Evolutionary conservation across 2,329 filamentous ascomycete genomes (phyloP), one percentile per base, ranked within the genome.

Genomic region (Aspergillus ochraceus): DNA sequence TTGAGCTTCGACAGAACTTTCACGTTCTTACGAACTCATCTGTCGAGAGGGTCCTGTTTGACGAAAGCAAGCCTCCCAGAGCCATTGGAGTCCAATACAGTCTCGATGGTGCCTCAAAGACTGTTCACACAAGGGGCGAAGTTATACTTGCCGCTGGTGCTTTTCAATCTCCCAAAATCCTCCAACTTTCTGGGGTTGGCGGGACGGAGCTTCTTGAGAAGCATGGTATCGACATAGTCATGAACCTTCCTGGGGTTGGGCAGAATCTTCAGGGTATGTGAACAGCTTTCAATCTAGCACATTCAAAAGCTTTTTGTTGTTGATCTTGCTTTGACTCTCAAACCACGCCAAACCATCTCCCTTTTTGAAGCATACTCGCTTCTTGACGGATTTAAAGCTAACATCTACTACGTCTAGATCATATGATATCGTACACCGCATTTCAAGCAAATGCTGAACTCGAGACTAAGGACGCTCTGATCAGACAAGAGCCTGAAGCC

Each of bases 181-280:
- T 84, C 2, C 78, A 83, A 63, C 71, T 81, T 11, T 83, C 80
- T 36, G 82, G 82, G 4, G 76, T 84, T 24, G 82, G 82, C 0
- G 69, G 74, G 11, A 63, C 67, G 10, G 63, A 67, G 11, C 65
- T 80, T 2, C 66, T 84, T 14, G 60, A 73, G 0, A 67, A 68
- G 14, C 69, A 78, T 30, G 70, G 70, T 1, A 81, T 84, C 14
- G 62, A 71, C 0, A 66, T 79, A 0, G 61, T 82, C 2, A 71
- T 76, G 1, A 75, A 83, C 57, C 70, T 83, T 0, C 80, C 82
- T 0, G 80, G 77, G 2, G 81, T 84, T 1, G 81, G 81, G 47
- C 54, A 56, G 22, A 56, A 56, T 51, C 54, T 56, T 51, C 54
- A 56, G 54, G 54, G 54, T 56, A 56, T 51, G 54, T 51, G 47